phyloP scores from a whole-genome alignment of 345 rosid genomes.

The Aurinia saxatilis region DNA sequence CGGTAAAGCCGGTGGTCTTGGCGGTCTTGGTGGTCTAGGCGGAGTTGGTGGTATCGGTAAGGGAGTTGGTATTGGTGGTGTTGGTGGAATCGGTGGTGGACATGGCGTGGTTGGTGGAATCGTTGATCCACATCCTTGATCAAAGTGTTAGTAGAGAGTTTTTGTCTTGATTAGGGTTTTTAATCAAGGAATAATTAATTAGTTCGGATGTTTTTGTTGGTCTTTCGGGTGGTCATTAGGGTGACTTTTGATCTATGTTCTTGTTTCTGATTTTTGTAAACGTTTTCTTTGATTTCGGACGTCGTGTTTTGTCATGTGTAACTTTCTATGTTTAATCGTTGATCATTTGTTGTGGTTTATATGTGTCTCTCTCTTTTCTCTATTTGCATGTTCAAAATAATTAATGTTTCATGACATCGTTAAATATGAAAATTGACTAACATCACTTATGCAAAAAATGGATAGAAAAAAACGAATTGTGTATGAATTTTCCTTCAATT shows the following conservation, averaged over 20 bases:
- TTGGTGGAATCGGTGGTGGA: slow-evolving; percentile 28
- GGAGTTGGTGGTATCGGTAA: slow-evolving; percentile 16
- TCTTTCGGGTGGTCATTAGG: neutral
- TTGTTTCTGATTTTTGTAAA: neutral
- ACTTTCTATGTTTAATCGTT: neutral
- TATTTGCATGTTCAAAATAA: neutral
- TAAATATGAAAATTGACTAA: too few species aligned
- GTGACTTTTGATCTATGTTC: slow-evolving; percentile 10
- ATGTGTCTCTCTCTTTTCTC: neutral
- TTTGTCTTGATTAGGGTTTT: slow-evolving; percentile 1
- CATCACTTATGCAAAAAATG: too few species aligned
- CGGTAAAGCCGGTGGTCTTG: slow-evolving; percentile 29
- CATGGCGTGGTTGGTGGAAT: slow-evolving; percentile 12
- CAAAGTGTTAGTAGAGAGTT: slow-evolving; percentile 1
- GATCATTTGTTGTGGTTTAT: neutral
- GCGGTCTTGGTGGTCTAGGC: slow-evolving; percentile 25
- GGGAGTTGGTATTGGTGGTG: slow-evolving; percentile 26
- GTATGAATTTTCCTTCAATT: too few species aligned
- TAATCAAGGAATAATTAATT: neutral
- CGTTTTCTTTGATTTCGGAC: slow-evolving; percentile 2
- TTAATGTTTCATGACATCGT: too few species aligned
- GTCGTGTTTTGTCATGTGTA: slow-evolving; percentile 5
- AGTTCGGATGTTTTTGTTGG: slow-evolving; percentile 1
- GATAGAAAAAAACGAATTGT: too few species aligned
- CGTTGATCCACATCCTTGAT: slow-evolving; percentile 24